Evolutionary conservation across 108 stramenopile species (phyloP), one percentile per base, ranked within the genome.

Genomic region (Parmales sp.): DNA sequence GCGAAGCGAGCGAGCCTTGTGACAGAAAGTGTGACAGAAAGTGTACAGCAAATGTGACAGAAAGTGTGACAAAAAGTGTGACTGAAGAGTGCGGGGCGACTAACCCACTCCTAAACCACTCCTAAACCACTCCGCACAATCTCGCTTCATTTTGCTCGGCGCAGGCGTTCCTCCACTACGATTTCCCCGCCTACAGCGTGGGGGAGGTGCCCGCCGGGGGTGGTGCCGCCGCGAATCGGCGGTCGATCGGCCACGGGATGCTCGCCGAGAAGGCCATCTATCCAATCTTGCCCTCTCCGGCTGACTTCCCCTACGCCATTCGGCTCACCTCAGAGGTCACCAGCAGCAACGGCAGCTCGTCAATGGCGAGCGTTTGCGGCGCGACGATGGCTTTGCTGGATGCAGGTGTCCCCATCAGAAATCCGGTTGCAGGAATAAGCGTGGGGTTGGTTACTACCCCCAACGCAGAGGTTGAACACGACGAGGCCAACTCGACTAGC

Each of bases 191-290:
- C 16, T 90, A 78, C 68, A 80, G 80, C 46, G 86, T 77, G 5
- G 89, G 88, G 7, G 77, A 75, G 43, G 70, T 81, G 19, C 74
- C 69, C 49, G 63, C 78, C 25, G 82, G 74, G 65, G 68, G 71
- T n/a, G 65, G 67, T 0, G 51, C 69, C 6, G 75, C 72, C 9
- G 43, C 72, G 2, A 91, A 87, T 69, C 79, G 93, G 4, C 76
- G 93, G 31, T 83, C 71, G 41, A 76, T 89, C 22, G 93, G 80
- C 45, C 92, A 83, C 69, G 93, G 91, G 48, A 78, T 74, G 38
- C 83, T 92, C 39, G 95, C 95, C 4, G 93, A 97, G 72, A 83
- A 85, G 49, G 85, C 89, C 23, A 73, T 97, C 41, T 28, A 83
- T 29, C 88, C 92, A 8, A 75, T 91, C 4, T 68, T 97, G 29